These are phyloP conservation scores for Boeremia lycopersici DNA, from an alignment of 2,329 filamentous ascomycete species.

Conservation along the genomic window DNA sequence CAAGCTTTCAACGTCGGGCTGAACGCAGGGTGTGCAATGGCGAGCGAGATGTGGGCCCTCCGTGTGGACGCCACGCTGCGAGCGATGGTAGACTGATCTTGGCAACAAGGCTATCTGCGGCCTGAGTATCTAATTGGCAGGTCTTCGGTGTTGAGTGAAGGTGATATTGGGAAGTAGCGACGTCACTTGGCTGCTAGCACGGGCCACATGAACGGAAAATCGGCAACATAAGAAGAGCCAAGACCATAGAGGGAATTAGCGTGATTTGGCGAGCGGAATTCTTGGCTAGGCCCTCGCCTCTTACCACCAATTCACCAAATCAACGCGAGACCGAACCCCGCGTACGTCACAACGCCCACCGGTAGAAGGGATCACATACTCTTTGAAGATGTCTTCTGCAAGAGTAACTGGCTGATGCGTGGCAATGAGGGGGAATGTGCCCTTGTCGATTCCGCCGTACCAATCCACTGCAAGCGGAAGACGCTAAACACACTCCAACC, in stretches of 20 bases:
- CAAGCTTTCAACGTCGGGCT: slow-evolving; percentile 34
- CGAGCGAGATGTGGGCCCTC: slow-evolving; percentile 7
- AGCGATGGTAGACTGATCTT: slow-evolving; percentile 20
- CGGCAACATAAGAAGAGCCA: slow-evolving; percentile 12
- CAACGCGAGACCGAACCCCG: slow-evolving; percentile 11
- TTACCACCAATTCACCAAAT: slow-evolving; percentile 13
- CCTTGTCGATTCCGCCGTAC: slow-evolving; percentile 12
- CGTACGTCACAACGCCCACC: slow-evolving; percentile 16
- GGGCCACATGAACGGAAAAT: slow-evolving; percentile 11
- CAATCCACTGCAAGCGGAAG: slow-evolving; percentile 16
- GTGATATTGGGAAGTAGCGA: slow-evolving; percentile 8
- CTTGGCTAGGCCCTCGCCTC: slow-evolving; percentile 27
- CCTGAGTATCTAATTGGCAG: slow-evolving; percentile 18
- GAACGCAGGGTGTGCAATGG: slow-evolving; percentile 19
- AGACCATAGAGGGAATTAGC: slow-evolving; percentile 13
- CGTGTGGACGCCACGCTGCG: slow-evolving; percentile 16
- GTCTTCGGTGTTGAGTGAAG: slow-evolving; percentile 13
- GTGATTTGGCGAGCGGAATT: slow-evolving; percentile 31
- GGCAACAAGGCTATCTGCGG: slow-evolving; percentile 16
- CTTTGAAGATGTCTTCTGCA: neutral
- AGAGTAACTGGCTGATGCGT: neutral
- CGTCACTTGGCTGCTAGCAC: slow-evolving; percentile 24
- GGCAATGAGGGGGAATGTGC: neutral
- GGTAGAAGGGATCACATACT: neutral
- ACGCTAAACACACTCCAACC: slow-evolving; percentile 24